Evolutionary conservation across 2,329 filamentous ascomycete genomes (phyloP), one percentile per base, ranked within the genome.

Genomic region (Sclerotinia subarctica): DNA sequence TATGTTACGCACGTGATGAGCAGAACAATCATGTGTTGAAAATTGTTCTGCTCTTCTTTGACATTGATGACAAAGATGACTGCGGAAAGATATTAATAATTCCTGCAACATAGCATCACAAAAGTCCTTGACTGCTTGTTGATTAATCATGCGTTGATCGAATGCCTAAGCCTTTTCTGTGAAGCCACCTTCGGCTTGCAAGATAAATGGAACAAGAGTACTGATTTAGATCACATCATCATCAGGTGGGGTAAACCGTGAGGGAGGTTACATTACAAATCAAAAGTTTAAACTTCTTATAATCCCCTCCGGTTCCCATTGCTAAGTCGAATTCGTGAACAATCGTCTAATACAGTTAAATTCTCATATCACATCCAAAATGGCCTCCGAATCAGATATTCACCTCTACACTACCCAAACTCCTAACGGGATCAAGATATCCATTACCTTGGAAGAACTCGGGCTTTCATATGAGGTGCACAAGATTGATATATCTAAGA

Each of bases 351-450:
- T 46, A 46, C 71, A 73, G 60, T 46, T 64, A 15, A 21, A 38
- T 56, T 74, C 21, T 68, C 70, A 69, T 58, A 69, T 60, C 70
- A 73, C 58, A 42, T 75, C 74, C 11, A 82, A 76, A 47, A 84
- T 84, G 82, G 76, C 81, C 26, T 73, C 76, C 66, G 77, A 73
- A 66, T 74, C 76, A 54, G 70, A 77, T 38, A 74, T 77, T 67
- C 72, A 67, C 44, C 71, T 76, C 11, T 80, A 79, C 83, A 96
- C 93, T 17, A 84, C 86, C 17, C 85, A 88, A 76, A 97, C 94
- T 64, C 92, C 94, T 57, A 97, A 97, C 80, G 93, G 93, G 71
- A 90, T 95, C 83, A 97, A 96, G 79, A 86, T 92, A 70, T 93
- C 91, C 68, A 96, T 97, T 72, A 85, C 92, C 13, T 82, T 97